Percentiles rank a stretch among this genome's conserved stretches.
Conservation (phyloP, 176 grass and related monocot species). For the Ensete ventricosum region DNA sequence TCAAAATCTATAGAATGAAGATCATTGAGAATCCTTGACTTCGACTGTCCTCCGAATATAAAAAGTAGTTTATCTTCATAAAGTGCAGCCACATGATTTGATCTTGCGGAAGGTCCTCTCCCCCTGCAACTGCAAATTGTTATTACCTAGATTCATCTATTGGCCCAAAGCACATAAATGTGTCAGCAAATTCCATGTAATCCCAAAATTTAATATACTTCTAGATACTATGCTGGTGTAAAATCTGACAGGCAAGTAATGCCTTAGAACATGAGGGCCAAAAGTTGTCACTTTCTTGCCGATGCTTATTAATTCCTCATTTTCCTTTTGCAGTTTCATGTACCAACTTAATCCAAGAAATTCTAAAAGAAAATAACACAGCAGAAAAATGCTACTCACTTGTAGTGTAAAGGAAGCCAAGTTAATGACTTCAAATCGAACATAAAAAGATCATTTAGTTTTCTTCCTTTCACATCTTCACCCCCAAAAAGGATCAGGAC, state of each 20-base stretch:
- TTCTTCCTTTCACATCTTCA: conserved; percentile 78
- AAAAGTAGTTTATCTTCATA: conserved; percentile 83
- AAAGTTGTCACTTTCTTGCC: background rate
- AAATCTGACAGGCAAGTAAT: background rate
- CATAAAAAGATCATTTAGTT: conserved; percentile 97
- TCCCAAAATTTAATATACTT: too few relatives aligned
- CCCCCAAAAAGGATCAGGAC: conserved; percentile 88
- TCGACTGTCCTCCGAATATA: conserved; percentile 87
- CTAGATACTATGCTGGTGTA: too few relatives aligned
- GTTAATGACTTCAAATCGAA: conserved; percentile 88
- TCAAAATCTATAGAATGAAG: conserved; percentile 83
- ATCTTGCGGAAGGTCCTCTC: conserved; percentile 80
- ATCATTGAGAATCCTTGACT: conserved; percentile 90
- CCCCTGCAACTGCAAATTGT: conserved; percentile 33
- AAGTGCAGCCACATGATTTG: conserved; percentile 76
- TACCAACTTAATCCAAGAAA: background rate
- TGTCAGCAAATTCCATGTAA: background rate
- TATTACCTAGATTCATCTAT: background rate
- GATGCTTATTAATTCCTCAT: background rate
- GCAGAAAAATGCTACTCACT: conserved; percentile 40
- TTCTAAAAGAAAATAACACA: background rate
- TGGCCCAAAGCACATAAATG: background rate
- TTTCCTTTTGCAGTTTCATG: background rate
- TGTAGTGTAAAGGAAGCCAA: conserved; percentile 97
- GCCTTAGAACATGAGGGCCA: background rate